Percentiles rank a stretch among this genome's conserved stretches.
Conservation (phyloP, 2,329 filamentous ascomycete genomes). For the Cladosporium sp. region DNA sequence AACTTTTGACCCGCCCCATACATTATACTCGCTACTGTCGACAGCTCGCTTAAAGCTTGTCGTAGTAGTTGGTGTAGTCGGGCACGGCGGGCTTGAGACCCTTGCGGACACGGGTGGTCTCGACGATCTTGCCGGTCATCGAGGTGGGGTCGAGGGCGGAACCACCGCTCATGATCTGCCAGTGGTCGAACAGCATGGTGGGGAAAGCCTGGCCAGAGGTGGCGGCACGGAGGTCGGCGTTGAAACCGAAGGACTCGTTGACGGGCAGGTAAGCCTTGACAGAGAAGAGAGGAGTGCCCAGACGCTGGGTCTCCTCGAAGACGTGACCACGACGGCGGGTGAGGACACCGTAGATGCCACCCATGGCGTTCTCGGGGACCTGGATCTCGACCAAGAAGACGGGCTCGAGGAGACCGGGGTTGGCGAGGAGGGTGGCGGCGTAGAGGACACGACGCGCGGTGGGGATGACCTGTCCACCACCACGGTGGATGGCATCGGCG, state of each 20-base stretch:
- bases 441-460: slow-evolving; percentile 97
- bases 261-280: slow-evolving; percentile 97
- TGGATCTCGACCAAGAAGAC: slow-evolving; percentile 99
- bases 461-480: slow-evolving; percentile 98
- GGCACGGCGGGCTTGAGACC: slow-evolving; percentile 97
- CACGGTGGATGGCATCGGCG: slow-evolving; percentile 99
- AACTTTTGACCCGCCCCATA: slow-evolving; percentile 16
- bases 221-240: slow-evolving; percentile 88
- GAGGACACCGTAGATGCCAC: slow-evolving; percentile 99
- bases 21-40: slow-evolving; percentile 4
- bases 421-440: slow-evolving; percentile 84
- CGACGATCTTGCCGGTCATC: slow-evolving; percentile 81
- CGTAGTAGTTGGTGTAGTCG: slow-evolving; percentile 73
- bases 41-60: slow-evolving; percentile 35
- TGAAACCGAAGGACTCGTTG: slow-evolving; percentile 99
- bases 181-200: slow-evolving; percentile 98
- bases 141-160: slow-evolving; percentile 80
- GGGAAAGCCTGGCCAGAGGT: slow-evolving; percentile 99
- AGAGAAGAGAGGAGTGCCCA: slow-evolving; percentile 98
- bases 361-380: slow-evolving; percentile 97
- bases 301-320: slow-evolving; percentile 96
- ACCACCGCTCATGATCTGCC: slow-evolving; percentile 93
- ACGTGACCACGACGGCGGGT: slow-evolving; percentile 98
- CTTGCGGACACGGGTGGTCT: slow-evolving; percentile 97
- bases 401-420: slow-evolving; percentile 90